Conservation (phyloP, 2,329 filamentous ascomycete species). For the Xylariaceae sp. region DNA sequence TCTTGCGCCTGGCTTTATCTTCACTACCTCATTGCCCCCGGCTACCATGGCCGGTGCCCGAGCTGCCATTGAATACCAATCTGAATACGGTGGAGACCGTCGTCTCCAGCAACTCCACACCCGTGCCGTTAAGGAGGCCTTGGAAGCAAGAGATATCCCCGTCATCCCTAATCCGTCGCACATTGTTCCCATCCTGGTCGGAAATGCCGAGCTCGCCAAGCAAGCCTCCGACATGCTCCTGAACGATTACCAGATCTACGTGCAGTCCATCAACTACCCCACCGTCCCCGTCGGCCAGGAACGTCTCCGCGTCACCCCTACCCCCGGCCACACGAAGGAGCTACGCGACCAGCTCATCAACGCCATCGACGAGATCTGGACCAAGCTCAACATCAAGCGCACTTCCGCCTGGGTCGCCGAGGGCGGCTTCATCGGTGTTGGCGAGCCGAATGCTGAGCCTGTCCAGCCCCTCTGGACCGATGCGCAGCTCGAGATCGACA, state of each 20-base stretch:
- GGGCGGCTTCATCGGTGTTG: conserved; percentile 93
- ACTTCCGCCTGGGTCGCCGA: conserved; percentile 86
- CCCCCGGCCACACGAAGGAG: conserved; percentile 80
- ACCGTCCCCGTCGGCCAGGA: conserved; percentile 98
- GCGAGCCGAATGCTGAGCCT: conserved; percentile 58
- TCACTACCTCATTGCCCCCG: conserved; percentile 92
- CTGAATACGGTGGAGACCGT: conserved; percentile 77
- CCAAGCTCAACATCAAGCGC: conserved; percentile 80
- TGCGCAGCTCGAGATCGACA: conserved; percentile 71
- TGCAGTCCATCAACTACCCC: conserved; percentile 98
- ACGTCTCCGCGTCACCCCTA: conserved; percentile 90
- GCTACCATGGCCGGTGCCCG: conserved; percentile 94
- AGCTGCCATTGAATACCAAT: conserved; percentile 90
- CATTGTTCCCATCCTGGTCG: conserved; percentile 90
- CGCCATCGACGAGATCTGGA: conserved; percentile 85
- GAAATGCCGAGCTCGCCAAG: conserved; percentile 89
- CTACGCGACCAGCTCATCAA: conserved; percentile 80
- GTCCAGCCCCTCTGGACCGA: conserved; percentile 85
- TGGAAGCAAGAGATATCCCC: conserved; percentile 77
- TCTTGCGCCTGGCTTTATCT: conserved; percentile 95
- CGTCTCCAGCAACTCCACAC: conserved; percentile 94
- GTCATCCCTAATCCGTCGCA: conserved; percentile 97
- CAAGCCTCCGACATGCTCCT: conserved; percentile 87
- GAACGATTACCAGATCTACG: conserved; percentile 87
- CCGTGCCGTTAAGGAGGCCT: conserved; percentile 81